Base-by-base conservation (phyloP, 352 stramenopile genomes). In the Elongisporangium prolatum region DNA sequence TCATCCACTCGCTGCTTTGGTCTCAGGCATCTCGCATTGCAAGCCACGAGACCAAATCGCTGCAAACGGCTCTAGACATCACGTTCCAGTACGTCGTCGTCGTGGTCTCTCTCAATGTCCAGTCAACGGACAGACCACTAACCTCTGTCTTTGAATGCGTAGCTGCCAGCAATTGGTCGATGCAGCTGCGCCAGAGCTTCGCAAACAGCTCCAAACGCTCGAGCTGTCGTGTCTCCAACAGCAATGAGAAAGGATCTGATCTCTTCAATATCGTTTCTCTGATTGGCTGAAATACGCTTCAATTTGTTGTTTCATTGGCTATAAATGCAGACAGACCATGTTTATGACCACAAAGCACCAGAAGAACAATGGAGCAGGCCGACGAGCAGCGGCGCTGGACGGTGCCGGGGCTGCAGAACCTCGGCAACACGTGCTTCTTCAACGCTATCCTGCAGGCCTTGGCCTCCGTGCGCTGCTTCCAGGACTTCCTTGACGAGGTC, bases 381-480 rank as follows among this genome's bases (percentile, higher is more conserved):
- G 48, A 52, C 6, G 48, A 25, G 7, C 6, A 52, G 18, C 4
- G 48, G 14, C 62, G 63, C 13, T 25, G 69, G 52, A 52, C 21
- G n/a, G 72, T 94, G 44, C 77, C 84, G 1, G 87, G 87, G n/a
- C 75, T 95, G 44, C 73, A 89, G 64, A 96, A 96, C 61, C 69
- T 96, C n/a, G 86, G 87, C 65, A 96, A 96, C 64, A 93, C 87
- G 51, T 96, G 87, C 71, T 96, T 93, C 63, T 93, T 96, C 72
- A 96, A 96, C 61, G 87, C 86, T 25, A 91, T 96, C 54, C 71
- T 95, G 54, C 87, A 96, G 65, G 81, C 84, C 53, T 69, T 96
- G 25, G 85, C 87, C 9, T 76, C 80, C 13, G 74, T 89, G n/a
- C 56, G 69, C 20, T 83, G 75, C 63, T 87, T 94, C 55, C 72